Evolutionary conservation across 2,329 filamentous ascomycete genomes (phyloP).

Genomic region (Colletotrichum falcatum): DNA sequence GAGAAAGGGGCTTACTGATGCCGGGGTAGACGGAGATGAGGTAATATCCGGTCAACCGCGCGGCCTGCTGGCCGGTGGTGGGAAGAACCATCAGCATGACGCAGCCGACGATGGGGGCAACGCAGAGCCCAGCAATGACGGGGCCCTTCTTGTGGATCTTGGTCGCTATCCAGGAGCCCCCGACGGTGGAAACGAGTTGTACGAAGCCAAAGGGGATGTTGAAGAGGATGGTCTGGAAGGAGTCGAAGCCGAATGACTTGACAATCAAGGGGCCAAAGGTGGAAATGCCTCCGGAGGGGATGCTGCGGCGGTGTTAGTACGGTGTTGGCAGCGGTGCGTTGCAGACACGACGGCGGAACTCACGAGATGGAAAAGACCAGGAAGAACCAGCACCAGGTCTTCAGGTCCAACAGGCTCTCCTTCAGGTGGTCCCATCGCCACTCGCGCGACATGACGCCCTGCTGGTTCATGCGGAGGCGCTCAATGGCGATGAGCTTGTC

Average conservation of each 20-base stretch:
- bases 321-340: not conserved
- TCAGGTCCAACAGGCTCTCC: slow-evolving; percentile 54
- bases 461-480: slow-evolving; percentile 64
- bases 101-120: slow-evolving; percentile 68
- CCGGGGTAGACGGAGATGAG: slow-evolving; percentile 70
- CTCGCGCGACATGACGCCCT: slow-evolving; percentile 52
- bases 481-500: slow-evolving; percentile 71
- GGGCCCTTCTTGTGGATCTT: slow-evolving; percentile 66
- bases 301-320: slow-evolving; percentile 40
- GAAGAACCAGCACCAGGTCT: slow-evolving; percentile 58
- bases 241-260: slow-evolving; percentile 66
- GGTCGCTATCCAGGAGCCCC: slow-evolving; percentile 67
- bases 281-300: slow-evolving; percentile 68
- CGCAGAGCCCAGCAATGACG: slow-evolving; percentile 64
- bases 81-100: slow-evolving; percentile 64
- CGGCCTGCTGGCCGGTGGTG: slow-evolving; percentile 58
- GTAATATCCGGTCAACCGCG: slow-evolving; percentile 68
- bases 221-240: slow-evolving; percentile 68
- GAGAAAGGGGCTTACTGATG: slow-evolving; percentile 43
- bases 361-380: slow-evolving; percentile 66
- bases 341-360: slow-evolving; percentile 27
- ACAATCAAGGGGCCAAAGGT: slow-evolving; percentile 71
- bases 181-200: slow-evolving; percentile 70
- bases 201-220: slow-evolving; percentile 72
- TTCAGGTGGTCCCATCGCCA: slow-evolving; percentile 58